phyloP scores from a whole-genome alignment of 2,329 filamentous ascomycete species.

The Colletotrichum simmondsii region DNA sequence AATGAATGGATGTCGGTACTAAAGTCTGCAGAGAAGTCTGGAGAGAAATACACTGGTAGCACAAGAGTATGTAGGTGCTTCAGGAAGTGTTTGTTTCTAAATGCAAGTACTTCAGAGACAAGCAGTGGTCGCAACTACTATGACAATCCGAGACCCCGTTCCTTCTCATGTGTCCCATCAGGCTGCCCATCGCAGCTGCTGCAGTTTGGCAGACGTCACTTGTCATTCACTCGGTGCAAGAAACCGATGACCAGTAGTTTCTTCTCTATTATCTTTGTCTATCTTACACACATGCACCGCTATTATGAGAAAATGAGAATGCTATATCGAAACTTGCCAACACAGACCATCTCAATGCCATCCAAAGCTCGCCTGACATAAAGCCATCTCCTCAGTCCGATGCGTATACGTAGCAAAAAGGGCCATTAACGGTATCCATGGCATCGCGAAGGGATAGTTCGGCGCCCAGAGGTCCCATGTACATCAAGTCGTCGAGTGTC shows the following conservation, averaged over 20 bases:
- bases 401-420: constrained; percentile 56
- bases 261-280: neutral
- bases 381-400: neutral
- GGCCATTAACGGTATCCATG: constrained; percentile 52
- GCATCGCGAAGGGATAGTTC: constrained; percentile 45
- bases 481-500: constrained; percentile 50
- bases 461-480: constrained; percentile 46
- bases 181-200: neutral
- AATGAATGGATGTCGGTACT: neutral
- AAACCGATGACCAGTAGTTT: neutral
- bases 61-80: neutral
- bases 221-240: neutral
- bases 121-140: neutral
- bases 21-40: neutral
- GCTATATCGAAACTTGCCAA: neutral
- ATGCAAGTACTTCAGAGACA: too few species aligned
- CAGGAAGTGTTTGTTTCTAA: too few species aligned
- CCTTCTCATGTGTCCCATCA: neutral
- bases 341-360: too few species aligned
- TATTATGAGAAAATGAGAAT: neutral
- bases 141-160: neutral
- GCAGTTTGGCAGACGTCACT: neutral
- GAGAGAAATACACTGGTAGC: neutral
- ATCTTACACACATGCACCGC: neutral
- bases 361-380: neutral